Evolutionary conservation across 2,329 filamentous ascomycete genomes (phyloP).

Genomic region (Harringtonia aguacate): DNA sequence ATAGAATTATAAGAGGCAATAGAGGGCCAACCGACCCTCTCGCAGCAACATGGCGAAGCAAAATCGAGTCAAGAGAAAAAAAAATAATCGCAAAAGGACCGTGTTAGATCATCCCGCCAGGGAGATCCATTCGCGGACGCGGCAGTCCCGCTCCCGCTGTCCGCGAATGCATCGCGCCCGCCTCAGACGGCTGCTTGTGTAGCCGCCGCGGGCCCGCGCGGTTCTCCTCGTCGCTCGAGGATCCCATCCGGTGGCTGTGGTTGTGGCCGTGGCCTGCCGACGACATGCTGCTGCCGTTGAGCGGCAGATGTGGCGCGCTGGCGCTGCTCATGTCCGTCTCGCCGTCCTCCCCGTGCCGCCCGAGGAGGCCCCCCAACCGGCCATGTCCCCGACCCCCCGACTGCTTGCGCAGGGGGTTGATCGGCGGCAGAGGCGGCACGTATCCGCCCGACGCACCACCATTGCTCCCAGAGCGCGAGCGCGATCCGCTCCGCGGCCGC

Average conservation of each 20-base stretch:
- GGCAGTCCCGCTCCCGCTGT: constrained; percentile 8
- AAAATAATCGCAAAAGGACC: neutral
- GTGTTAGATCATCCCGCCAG: constrained; percentile 22
- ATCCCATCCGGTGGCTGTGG: constrained; percentile 14
- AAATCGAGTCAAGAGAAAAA: neutral
- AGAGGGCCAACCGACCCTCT: too few relatives aligned
- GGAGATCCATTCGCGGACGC: constrained; percentile 18
- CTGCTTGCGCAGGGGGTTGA: constrained; percentile 43
- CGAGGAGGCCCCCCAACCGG: constrained; percentile 25
- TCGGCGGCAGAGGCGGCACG: constrained; percentile 44
- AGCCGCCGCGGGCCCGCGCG: constrained; percentile 26
- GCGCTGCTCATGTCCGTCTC: constrained; percentile 15
- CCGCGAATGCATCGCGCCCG: constrained; percentile 13
- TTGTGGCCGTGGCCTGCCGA: constrained; percentile 11
- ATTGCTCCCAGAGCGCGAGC: constrained; percentile 27
- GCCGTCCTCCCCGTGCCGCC: constrained; percentile 20
- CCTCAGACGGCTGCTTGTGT: constrained; percentile 32
- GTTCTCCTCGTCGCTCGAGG: constrained; percentile 29
- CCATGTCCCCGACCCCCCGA: constrained; percentile 24
- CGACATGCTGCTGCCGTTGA: too few relatives aligned
- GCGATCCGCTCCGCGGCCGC: constrained; percentile 25
- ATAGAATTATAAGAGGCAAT: too few relatives aligned
- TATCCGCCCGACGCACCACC: constrained; percentile 14
- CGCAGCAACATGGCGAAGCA: too few relatives aligned
- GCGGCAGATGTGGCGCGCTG: constrained; percentile 20